Conservation (phyloP, 2,329 filamentous ascomycete species). For the Alternaria gansuensis region DNA sequence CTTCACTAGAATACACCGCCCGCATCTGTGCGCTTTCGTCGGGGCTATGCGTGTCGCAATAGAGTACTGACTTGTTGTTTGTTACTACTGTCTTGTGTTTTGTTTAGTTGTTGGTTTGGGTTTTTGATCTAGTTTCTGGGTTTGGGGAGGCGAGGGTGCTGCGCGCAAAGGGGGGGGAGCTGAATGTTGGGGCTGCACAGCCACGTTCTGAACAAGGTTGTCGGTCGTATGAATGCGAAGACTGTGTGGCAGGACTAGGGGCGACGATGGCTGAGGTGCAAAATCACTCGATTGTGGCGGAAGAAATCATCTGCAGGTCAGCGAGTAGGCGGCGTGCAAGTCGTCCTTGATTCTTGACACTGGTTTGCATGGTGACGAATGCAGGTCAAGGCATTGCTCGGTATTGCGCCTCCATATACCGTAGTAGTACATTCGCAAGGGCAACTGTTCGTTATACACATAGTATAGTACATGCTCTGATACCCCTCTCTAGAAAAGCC, state of each 20-base stretch:
- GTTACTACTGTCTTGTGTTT: background rate
- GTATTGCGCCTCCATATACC: background rate
- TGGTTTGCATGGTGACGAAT: background rate
- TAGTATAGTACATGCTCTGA: constrained; percentile 13
- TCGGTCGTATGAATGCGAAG: background rate
- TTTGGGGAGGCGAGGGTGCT: background rate
- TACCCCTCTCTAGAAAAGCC: constrained; percentile 40
- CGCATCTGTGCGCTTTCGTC: background rate
- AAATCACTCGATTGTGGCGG: background rate
- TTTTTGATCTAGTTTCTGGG: background rate
- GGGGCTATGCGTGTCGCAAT: background rate
- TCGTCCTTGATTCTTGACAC: background rate
- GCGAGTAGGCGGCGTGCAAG: background rate
- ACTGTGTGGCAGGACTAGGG: background rate
- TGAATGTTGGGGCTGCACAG: background rate
- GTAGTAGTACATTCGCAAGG: constrained; percentile 4
- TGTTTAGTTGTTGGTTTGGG: background rate
- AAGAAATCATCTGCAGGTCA: background rate
- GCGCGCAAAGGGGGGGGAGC: background rate
- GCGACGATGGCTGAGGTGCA: background rate
- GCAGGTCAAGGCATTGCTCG: background rate
- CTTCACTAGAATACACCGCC: background rate
- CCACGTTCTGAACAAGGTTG: background rate
- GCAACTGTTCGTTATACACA: constrained; percentile 2
- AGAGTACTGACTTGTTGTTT: background rate